These are phyloP conservation scores for Didymellaceae sp. DNA, from an alignment of 2,329 filamentous ascomycete genomes.

Conservation along the genomic window DNA sequence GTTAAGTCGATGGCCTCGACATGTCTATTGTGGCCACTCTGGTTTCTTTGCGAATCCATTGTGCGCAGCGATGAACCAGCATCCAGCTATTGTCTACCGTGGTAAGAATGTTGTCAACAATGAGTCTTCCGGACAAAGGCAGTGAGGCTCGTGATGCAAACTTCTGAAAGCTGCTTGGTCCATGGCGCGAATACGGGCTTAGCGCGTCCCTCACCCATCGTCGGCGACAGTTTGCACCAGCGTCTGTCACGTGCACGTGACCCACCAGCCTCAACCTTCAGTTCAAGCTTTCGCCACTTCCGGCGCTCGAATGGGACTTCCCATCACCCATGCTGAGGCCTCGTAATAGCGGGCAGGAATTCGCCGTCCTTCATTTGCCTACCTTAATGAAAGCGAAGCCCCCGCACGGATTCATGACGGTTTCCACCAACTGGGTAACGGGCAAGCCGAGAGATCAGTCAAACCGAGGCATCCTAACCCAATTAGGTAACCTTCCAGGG, in stretches of 20 bases:
- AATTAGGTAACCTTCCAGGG: too few relatives aligned
- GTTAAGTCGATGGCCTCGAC: constrained; percentile 36
- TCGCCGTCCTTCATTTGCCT: constrained; percentile 26
- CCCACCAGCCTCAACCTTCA: not conserved
- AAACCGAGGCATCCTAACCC: too few relatives aligned
- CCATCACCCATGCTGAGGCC: too few relatives aligned
- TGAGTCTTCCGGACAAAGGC: not conserved
- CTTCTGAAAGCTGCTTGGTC: not conserved
- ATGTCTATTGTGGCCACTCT: not conserved
- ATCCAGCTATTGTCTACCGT: not conserved
- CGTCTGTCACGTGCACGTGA: constrained; percentile 3
- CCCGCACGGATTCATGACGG: not conserved
- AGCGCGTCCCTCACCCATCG: constrained; percentile 3
- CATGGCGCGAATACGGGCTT: not conserved
- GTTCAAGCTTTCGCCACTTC: too few relatives aligned
- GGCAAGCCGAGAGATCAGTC: too few relatives aligned
- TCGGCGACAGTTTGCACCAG: not conserved
- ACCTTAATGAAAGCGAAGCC: constrained; percentile 18
- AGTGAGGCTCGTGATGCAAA: not conserved
- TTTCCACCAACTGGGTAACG: constrained; percentile 17
- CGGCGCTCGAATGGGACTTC: too few relatives aligned
- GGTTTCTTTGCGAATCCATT: constrained; percentile 7
- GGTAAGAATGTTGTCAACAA: not conserved
- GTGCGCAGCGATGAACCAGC: not conserved
- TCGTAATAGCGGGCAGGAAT: constrained; percentile 13